Conservation (phyloP, 108 stramenopile genomes). For the Cyclotella cryptica region DNA sequence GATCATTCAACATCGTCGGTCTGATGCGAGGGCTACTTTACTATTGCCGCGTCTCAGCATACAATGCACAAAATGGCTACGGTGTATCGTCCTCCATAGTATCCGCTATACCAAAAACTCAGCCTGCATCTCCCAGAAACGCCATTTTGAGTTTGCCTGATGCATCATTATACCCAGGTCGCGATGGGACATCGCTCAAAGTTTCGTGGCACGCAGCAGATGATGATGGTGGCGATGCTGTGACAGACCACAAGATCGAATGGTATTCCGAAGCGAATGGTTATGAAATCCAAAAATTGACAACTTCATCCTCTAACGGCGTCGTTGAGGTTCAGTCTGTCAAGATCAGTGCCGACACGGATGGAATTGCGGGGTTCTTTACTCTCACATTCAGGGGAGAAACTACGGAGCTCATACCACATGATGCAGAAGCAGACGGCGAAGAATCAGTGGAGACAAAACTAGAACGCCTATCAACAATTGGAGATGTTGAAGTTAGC, state of each 20-base stretch:
- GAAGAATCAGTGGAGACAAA: slow-evolving; percentile 63
- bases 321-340: slow-evolving; percentile 67
- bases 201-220: slow-evolving; percentile 57
- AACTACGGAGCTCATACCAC: slow-evolving; percentile 74
- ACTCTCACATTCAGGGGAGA: slow-evolving; percentile 69
- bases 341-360: slow-evolving; percentile 57
- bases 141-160: slow-evolving; percentile 35
- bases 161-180: slow-evolving; percentile 11
- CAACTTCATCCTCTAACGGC: slow-evolving; percentile 72
- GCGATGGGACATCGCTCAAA: slow-evolving; percentile 50
- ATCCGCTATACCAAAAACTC: slow-evolving; percentile 54
- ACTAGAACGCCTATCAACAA: slow-evolving; percentile 64
- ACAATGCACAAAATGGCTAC: slow-evolving; percentile 78
- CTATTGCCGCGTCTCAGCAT: slow-evolving; percentile 76
- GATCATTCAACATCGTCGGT: slow-evolving; percentile 56
- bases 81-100: slow-evolving; percentile 57
- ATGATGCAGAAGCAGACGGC: slow-evolving; percentile 79
- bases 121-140: slow-evolving; percentile 50
- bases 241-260: slow-evolving; percentile 61
- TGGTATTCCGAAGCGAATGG: slow-evolving; percentile 57
- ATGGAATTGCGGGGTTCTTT: slow-evolving; percentile 82
- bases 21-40: slow-evolving; percentile 65
- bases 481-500: slow-evolving; percentile 78
- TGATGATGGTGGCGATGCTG: slow-evolving; percentile 49
- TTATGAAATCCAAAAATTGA: slow-evolving; percentile 79